Evolutionary conservation across 176 grass and related monocot genomes (phyloP), one percentile per base, ranked within the genome.

Genomic region (Musa acuminata): DNA sequence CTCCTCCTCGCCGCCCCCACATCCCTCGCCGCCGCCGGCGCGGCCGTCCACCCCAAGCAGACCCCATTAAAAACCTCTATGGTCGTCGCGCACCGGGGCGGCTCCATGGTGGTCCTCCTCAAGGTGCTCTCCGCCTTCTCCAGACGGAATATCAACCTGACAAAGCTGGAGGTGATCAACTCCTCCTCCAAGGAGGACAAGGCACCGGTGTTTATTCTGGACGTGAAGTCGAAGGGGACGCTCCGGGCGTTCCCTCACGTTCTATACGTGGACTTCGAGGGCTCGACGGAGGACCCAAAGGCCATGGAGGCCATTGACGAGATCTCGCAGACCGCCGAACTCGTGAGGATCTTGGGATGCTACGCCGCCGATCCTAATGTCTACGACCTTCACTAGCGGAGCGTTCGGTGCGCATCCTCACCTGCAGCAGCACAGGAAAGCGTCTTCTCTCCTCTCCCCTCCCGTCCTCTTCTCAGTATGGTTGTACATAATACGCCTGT

Each of bases 111-210:
- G 84, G 62, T 91, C 2, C 78, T 99, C 63, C 90, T 99, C 55
- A 94, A 94, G 80, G 95, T 99, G 58, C 90, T 99, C 59, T 91
- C 95, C 12, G 88, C 90, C 58, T 99, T 99, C 88, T 94, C 90
- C 58, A 85, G 79, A 3, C 82, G 90, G 49, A 81, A 72, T 76
- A 81, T 99, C 64, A 99, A 91, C 81, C 78, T 99, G 62, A 91
- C 82, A 64, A 99, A 94, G 75, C 57, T 99, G 16, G 95, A 99
- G 81, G 84, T 99, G 52, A 93, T 99, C 75, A 99, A 99, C 83
- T 74, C 72, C 11, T 76, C 81, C 2, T 71, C 20, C 11, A 19
- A 49, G 11, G 63, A 16, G 11, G 72, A 75, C 27, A 74, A 82
- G 1, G 49, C 82, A 1, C 90, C 95, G 3, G 90, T 94, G 35